Base-by-base conservation (phyloP, 148 eudicot genomes). In the Rhododendron henanense region DNA sequence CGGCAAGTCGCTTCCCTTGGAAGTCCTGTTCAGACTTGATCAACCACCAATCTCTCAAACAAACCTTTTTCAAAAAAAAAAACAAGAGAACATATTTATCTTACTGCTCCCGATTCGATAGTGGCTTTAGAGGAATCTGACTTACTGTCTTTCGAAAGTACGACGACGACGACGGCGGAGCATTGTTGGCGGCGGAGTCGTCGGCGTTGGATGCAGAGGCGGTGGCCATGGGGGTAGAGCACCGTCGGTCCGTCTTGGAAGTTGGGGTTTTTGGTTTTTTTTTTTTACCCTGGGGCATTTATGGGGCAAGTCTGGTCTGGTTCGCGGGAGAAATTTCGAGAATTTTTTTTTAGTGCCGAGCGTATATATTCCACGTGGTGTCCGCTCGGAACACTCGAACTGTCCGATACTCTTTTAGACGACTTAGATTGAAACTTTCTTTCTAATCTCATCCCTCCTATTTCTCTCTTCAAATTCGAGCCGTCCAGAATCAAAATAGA, bases 11-110 rank as follows among this genome's bases (percentile, higher is more conserved):
- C 39, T 85, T 86, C 39, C 84, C 87, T 10, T 84, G 21, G 23
- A 15, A 55, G 14, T 87, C 90, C 10, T 82, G 51, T 59, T 83
- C 91, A 23, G 90, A 83, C 87, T 84, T 91, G 71, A 87, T 84
- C 84, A 93, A 85, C 95, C 95, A 93, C 95, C 95, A 93, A 45
- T 90, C 88, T 9, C 85, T 50, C 85, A 93, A 79, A 85, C 65
- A 63, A 13, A 91, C 92, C 94, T 90, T 85, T 45, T 21, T 10
- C 25, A 44, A 16, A 15, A 31, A 44, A 16, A 15, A 31, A 87
- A 18, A 55, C 25, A 61, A 59, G 15, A 76, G 6, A 48, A 55
- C 14, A 14, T 73, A 47, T 31, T 59, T 15, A 71, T 14, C 28
- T 47, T 47, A 47, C 9, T 47, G 71, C 71, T 63, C 10, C 3